These are phyloP conservation scores for Trichosanthes truncata DNA, from an alignment of 306 rosid genomes.

Conservation along the genomic window DNA sequence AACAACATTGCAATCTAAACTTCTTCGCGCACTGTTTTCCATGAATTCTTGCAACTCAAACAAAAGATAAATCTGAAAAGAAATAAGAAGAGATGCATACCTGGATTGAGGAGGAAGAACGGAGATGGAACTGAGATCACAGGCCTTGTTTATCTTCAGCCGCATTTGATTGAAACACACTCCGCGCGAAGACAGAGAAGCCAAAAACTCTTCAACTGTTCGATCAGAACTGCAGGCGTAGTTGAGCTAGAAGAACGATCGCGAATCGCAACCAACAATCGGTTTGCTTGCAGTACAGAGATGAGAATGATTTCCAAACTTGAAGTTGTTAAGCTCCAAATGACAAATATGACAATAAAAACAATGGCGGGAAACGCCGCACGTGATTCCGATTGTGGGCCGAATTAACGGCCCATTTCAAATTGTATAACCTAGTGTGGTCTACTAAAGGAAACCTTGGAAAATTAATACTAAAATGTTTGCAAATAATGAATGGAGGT, in stretches of 20 bases:
- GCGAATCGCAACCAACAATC: background rate
- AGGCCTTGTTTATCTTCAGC: constrained; percentile 84
- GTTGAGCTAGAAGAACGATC: background rate
- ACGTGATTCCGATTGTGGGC: background rate
- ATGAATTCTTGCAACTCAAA: background rate
- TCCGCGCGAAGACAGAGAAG: background rate
- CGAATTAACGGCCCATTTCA: background rate
- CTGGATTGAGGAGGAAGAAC: constrained; percentile 75
- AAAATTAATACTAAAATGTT: too few relatives aligned
- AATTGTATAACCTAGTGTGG: background rate
- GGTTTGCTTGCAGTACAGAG: background rate
- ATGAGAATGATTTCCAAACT: background rate
- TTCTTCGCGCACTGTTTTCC: background rate
- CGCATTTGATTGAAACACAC: constrained; percentile 21
- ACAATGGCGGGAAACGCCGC: constrained; percentile 2
- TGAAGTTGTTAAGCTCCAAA: background rate
- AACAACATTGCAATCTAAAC: background rate
- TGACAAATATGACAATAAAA: background rate
- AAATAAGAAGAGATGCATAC: constrained; percentile 13
- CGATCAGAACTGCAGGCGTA: background rate
- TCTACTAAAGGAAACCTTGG: background rate
- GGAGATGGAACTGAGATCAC: constrained; percentile 81
- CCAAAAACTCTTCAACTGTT: background rate
- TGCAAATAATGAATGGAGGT: too few relatives aligned
- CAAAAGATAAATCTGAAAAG: background rate